phyloP scores from a whole-genome alignment of 352 stramenopile genomes.

The Phytopythium litorale region DNA sequence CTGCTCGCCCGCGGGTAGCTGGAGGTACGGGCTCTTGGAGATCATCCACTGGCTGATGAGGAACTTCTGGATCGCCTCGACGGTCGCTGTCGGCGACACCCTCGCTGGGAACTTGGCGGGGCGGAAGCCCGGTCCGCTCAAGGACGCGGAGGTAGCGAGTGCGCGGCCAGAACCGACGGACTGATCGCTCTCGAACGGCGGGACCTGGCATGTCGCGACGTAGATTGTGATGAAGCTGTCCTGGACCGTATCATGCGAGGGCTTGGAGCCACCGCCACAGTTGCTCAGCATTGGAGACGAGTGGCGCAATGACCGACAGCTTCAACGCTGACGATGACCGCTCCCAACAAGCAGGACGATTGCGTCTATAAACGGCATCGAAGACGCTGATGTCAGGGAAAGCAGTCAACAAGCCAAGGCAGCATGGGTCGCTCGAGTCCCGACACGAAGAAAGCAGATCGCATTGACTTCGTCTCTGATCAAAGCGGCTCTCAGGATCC shows the following conservation, averaged over 20 bases:
- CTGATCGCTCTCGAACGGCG: slow-evolving; percentile 12
- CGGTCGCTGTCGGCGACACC: slow-evolving; percentile 30
- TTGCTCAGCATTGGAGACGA: neutral
- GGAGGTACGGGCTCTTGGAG: slow-evolving; percentile 45
- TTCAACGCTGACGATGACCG: too few relatives aligned
- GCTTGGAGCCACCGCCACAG: neutral
- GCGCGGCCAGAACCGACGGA: neutral
- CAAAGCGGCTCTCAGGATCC: neutral
- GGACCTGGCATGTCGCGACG: slow-evolving; percentile 53
- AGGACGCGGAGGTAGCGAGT: neutral
- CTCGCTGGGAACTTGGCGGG: slow-evolving; percentile 48
- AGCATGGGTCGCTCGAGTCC: too few relatives aligned
- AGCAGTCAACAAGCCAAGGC: too few relatives aligned
- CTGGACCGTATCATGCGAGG: neutral
- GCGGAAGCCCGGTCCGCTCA: neutral
- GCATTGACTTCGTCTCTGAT: neutral
- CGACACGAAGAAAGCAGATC: neutral
- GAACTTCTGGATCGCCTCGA: slow-evolving; percentile 53
- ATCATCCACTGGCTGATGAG: slow-evolving; percentile 59
- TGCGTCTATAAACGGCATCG: neutral
- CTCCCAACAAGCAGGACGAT: too few relatives aligned
- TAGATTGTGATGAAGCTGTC: slow-evolving; percentile 42
- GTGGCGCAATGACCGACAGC: neutral
- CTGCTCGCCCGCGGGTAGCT: slow-evolving; percentile 41
- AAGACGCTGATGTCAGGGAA: neutral